Base-by-base conservation (phyloP, 805 yeast species). In the Zygotorulaspora chibaensis region DNA sequence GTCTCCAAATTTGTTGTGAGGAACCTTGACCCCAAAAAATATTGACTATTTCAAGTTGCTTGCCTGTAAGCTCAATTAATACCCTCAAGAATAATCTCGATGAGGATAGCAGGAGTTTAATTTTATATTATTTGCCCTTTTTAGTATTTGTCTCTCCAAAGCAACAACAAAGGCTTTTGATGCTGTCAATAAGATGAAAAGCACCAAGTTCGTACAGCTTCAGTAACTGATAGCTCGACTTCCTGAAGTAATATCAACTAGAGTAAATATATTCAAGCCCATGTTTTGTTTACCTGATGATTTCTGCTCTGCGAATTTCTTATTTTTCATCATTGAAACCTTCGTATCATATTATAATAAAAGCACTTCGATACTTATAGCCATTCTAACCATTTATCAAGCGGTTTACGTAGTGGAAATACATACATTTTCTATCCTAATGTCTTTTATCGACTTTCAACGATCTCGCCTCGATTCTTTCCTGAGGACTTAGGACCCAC, bases 401-500 rank as follows among this genome's bases (percentile, higher is more conserved):
- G 25, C 4, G 25, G 25, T 7, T 20, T 20, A 5, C 25, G 25
- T 20, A 7, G 7, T 7, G 25, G 25, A 4, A 20, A 20, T 20
- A 20, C 8, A 29, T 29, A 29, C 8, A 13, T 29, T 5, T 29
- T 4, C 28, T 17, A 18, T 35, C 25, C 40, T 40, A 59, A 31
- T 45, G 59, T 38, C 61, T 54, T 34, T 47, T 58, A 36, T 63
- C 68, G 2, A 82, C 71, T 57, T 89, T 72, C 47, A 81, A 69
- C 9, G 70, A 62, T 55, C 89, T 73, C 10, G 84, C 81, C 46
- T 73, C 76, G 39, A 74, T 75, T 53, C 93, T 73, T 56, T 90
- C 96, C 35, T 75, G 77, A 2, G 88, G 87, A 8, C 87, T 81
- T 51, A 90, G 68, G 1, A 83, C 82, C 96, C 96, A 89, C 31